These are phyloP conservation scores for Turritis glabra DNA, from an alignment of 345 rosid genomes.

Conservation along the genomic window DNA sequence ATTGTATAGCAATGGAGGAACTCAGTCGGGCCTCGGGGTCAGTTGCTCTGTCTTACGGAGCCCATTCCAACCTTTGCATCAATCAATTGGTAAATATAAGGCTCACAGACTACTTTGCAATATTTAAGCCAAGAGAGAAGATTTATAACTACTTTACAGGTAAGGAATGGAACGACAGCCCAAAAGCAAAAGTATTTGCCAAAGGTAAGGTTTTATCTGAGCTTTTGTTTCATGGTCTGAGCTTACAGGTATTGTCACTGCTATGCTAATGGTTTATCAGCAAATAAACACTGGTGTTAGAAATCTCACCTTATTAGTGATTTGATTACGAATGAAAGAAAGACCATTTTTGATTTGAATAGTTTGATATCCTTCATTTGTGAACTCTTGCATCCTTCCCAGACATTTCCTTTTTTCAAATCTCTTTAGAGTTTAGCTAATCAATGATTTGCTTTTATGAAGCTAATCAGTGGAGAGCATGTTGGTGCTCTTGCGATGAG, in stretches of 20 bases:
- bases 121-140: background rate
- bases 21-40: constrained; percentile 91
- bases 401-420: background rate
- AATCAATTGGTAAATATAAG: constrained; percentile 75
- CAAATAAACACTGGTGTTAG: background rate
- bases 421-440: constrained; percentile 8
- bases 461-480: constrained; percentile 98
- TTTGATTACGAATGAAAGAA: background rate
- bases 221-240: background rate
- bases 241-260: background rate
- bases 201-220: constrained; percentile 53
- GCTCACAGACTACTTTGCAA: background rate
- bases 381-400: background rate
- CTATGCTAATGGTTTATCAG: constrained; percentile 7
- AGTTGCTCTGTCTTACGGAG: constrained; percentile 88
- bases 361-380: background rate
- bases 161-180: constrained; percentile 73
- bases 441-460: constrained; percentile 38
- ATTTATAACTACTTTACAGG: constrained; percentile 48
- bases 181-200: constrained; percentile 89
- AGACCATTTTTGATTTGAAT: background rate
- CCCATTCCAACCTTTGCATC: constrained; percentile 93
- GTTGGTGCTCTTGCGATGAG: constrained; percentile 99
- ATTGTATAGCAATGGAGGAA: constrained; percentile 91
- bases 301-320: background rate